Evolutionary conservation across 2,329 filamentous ascomycete genomes (phyloP).

Genomic region (Calonectria leucothoes): DNA sequence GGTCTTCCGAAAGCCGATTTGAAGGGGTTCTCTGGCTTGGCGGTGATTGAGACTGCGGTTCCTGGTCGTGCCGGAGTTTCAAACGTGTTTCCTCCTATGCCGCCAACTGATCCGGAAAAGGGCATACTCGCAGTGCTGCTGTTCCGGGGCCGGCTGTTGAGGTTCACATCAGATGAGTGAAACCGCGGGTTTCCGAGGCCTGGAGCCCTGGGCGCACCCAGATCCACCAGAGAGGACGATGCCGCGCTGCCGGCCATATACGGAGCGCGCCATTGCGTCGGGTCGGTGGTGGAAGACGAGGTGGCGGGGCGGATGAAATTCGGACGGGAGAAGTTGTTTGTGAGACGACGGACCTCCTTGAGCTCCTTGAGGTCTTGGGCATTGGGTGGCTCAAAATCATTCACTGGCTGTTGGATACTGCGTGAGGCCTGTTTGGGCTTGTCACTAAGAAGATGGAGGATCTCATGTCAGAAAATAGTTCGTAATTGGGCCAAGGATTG

Average conservation of each 20-base stretch:
- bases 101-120: constrained; percentile 46
- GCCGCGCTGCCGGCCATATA: constrained; percentile 50
- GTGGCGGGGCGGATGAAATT: constrained; percentile 55
- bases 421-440: constrained; percentile 32
- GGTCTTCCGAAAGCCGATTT: constrained; percentile 56
- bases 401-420: constrained; percentile 24
- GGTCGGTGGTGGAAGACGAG: constrained; percentile 47
- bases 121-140: constrained; percentile 50
- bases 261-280: constrained; percentile 47
- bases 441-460: constrained; percentile 30
- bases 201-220: constrained; percentile 47
- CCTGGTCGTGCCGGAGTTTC: constrained; percentile 47
- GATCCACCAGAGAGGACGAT: constrained; percentile 59
- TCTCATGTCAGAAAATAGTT: constrained; percentile 17
- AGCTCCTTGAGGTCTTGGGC: background rate
- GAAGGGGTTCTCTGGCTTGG: constrained; percentile 60
- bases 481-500: background rate
- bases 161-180: constrained; percentile 53
- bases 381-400: background rate
- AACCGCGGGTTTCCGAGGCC: constrained; percentile 41
- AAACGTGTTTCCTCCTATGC: constrained; percentile 33
- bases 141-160: constrained; percentile 51
- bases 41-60: constrained; percentile 49
- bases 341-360: constrained; percentile 48
- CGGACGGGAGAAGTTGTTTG: constrained; percentile 48